Conservation (phyloP, 2,329 filamentous ascomycete species). For the Aspergillus texensis region DNA sequence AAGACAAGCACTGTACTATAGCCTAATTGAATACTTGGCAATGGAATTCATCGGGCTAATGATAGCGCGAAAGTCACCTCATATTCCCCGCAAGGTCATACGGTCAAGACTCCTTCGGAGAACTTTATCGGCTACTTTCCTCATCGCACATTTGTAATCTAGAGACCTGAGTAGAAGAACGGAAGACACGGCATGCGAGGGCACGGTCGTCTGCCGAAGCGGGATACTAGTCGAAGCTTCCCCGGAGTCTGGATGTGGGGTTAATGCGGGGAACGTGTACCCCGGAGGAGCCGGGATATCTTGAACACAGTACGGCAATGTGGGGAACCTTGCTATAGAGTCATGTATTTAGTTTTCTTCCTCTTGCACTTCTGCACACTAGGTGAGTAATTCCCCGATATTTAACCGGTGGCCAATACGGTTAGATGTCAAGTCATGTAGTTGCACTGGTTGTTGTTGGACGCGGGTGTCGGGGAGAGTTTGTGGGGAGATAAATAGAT, state of each 20-base stretch:
- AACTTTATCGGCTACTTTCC: too few relatives aligned
- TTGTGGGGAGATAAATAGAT: background rate
- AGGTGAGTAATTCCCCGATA: background rate
- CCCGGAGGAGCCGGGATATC: background rate
- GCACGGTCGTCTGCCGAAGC: background rate
- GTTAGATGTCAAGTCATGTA: background rate
- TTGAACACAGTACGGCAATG: background rate
- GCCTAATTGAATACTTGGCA: background rate
- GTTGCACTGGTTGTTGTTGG: background rate
- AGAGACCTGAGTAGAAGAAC: background rate
- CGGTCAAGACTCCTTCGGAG: too few relatives aligned
- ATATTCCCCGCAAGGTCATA: background rate
- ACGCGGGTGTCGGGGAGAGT: background rate
- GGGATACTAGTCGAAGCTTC: background rate
- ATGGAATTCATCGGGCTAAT: background rate
- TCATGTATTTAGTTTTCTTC: background rate
- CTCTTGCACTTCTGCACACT: background rate
- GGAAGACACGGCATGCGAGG: background rate
- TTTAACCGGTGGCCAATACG: background rate
- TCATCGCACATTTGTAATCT: too few relatives aligned
- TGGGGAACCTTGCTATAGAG: background rate
- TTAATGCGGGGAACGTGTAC: background rate
- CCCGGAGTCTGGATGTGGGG: background rate
- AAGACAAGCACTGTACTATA: background rate
- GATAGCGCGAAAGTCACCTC: background rate